Conservation (phyloP, 1,284 basidiomycete genomes). For the Ustilago curta region DNA sequence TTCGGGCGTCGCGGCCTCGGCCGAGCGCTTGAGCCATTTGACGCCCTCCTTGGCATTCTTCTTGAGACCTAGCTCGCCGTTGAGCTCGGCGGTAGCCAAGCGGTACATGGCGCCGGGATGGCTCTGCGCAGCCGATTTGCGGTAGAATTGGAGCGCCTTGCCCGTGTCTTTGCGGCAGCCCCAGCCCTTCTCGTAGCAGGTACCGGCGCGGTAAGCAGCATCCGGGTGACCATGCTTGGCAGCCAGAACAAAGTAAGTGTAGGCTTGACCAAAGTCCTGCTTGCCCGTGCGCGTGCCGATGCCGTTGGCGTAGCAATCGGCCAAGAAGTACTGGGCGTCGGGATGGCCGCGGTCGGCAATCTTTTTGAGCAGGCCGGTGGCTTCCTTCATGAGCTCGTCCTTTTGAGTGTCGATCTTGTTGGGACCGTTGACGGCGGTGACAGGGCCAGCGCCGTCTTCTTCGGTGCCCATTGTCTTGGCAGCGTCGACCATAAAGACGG, state of each 20-base stretch:
- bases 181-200: constrained; percentile 99
- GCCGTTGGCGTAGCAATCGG: constrained; percentile 97
- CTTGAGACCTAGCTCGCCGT: constrained; percentile 89
- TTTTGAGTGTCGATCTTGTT: constrained; percentile 44
- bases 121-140: constrained; percentile 86
- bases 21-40: constrained; percentile 96
- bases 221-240: constrained; percentile 99
- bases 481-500: constrained; percentile 98
- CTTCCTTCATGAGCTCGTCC: constrained; percentile 86
- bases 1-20: constrained; percentile 81
- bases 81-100: constrained; percentile 93
- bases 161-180: constrained; percentile 90
- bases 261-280: constrained; percentile 97
- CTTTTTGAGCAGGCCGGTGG: constrained; percentile 84
- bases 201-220: constrained; percentile 93
- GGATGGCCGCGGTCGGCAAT: constrained; percentile 93
- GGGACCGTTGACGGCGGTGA: constrained; percentile 31
- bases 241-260: constrained; percentile 93
- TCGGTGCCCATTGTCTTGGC: constrained; percentile 65
- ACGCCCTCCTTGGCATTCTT: constrained; percentile 94
- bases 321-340: constrained; percentile 94
- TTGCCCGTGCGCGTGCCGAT: constrained; percentile 84
- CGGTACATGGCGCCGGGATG: constrained; percentile 98
- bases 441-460: constrained; percentile 29
- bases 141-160: constrained; percentile 92